Percentiles rank a stretch among this genome's conserved stretches.
These are phyloP conservation scores for Smallanthus sonchifolius DNA, from an alignment of 129 eudicot species.

Conservation along the genomic window DNA sequence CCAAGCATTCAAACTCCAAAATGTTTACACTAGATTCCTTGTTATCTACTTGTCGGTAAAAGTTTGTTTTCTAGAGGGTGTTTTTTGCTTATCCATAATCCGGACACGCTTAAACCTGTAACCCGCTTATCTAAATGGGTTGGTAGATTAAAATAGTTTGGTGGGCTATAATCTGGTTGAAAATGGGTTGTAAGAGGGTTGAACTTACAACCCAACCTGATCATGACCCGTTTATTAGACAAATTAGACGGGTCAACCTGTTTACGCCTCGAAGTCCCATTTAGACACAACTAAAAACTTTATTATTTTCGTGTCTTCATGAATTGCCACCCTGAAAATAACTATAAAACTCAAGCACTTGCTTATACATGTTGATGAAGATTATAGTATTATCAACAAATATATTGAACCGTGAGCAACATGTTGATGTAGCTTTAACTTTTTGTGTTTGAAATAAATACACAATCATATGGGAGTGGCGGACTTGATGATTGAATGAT, in stretches of 20 bases:
- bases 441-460: too few relatives aligned
- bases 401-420: neutral
- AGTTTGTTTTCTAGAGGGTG: too few relatives aligned
- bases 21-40: neutral
- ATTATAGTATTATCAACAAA: neutral
- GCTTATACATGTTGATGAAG: neutral
- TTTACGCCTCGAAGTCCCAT: neutral
- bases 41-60: too few relatives aligned
- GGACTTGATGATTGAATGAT: too few relatives aligned
- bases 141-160: too few relatives aligned
- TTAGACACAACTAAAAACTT: neutral
- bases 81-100: too few relatives aligned
- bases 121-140: too few relatives aligned
- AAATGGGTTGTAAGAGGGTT: too few relatives aligned
- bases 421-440: too few relatives aligned
- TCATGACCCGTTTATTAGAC: neutral
- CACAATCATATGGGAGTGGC: too few relatives aligned
- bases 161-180: too few relatives aligned
- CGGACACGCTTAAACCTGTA: too few relatives aligned
- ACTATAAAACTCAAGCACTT: neutral
- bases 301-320: neutral
- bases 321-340: neutral
- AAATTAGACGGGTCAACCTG: neutral
- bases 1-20: neutral
- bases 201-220: neutral